A percentile compares a stretch with the other conserved stretches of the same genome.
Conservation (phyloP, 441 rosid species). For the Gossypium gossypioides region DNA sequence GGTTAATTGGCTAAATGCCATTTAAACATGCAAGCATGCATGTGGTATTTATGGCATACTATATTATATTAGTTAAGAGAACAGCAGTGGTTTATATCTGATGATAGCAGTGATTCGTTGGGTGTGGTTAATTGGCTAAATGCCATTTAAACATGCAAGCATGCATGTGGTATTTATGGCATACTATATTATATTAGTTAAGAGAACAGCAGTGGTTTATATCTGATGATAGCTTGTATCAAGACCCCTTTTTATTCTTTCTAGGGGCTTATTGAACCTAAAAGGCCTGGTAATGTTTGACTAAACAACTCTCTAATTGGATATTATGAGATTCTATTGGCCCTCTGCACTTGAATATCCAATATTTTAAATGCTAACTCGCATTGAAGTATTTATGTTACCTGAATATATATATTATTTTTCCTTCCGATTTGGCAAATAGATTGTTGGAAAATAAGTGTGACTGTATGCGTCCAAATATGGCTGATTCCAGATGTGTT, state of each 20-base stretch:
- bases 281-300: slow-evolving; percentile 41
- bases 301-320: too few species aligned
- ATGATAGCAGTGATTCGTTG: background rate
- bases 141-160: background rate
- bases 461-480: background rate
- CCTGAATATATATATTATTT: background rate
- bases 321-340: background rate
- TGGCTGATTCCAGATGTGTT: background rate
- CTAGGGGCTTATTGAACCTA: slow-evolving; percentile 59
- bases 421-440: background rate
- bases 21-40: background rate
- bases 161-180: background rate
- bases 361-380: background rate
- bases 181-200: too few species aligned
- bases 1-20: background rate
- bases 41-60: background rate
- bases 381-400: background rate
- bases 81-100: background rate
- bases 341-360: background rate
- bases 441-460: background rate
- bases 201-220: background rate
- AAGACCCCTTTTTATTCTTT: background rate
- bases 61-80: too few species aligned
- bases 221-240: background rate
- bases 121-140: background rate